Percentiles rank a stretch among this genome's conserved stretches.
Conservation (phyloP, 768 basidiomycete species). For the Thelephora aurantiotincta region DNA sequence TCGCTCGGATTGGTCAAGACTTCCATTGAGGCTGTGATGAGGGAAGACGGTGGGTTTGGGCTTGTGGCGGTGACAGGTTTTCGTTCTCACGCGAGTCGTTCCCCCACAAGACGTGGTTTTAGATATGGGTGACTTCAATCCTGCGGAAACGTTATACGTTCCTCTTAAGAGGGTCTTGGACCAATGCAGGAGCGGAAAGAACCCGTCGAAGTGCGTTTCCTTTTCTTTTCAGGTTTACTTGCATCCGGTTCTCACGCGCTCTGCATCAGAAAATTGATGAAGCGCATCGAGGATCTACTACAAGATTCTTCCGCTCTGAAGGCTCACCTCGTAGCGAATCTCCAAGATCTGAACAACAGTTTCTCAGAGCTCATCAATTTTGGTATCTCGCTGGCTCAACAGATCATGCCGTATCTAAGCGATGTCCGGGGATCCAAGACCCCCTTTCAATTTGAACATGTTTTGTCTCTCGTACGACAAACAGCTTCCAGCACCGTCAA, state of each 20-base stretch:
- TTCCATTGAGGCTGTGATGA: slow-evolving; percentile 52
- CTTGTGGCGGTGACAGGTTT: neutral
- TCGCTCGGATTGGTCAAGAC: slow-evolving; percentile 87
- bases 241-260: neutral
- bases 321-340: slow-evolving; percentile 52
- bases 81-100: neutral
- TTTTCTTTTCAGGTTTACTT: neutral
- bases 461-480: slow-evolving; percentile 60
- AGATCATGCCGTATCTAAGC: slow-evolving; percentile 73
- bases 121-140: slow-evolving; percentile 62
- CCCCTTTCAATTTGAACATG: slow-evolving; percentile 58
- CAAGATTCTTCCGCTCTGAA: slow-evolving; percentile 61
- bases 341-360: slow-evolving; percentile 55
- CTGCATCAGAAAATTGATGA: slow-evolving; percentile 67
- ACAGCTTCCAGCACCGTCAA: slow-evolving; percentile 58
- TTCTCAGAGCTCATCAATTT: slow-evolving; percentile 81
- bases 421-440: slow-evolving; percentile 70
- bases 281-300: slow-evolving; percentile 70
- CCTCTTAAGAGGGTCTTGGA: slow-evolving; percentile 77
- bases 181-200: slow-evolving; percentile 69
- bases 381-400: slow-evolving; percentile 88
- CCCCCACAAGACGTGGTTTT: slow-evolving; percentile 43
- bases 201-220: slow-evolving; percentile 53
- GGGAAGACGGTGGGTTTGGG: slow-evolving; percentile 53
- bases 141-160: slow-evolving; percentile 62